Evolutionary conservation across 164 flowering plant genomes (phyloP).

Genomic region (Cinnamomum micranthum): DNA sequence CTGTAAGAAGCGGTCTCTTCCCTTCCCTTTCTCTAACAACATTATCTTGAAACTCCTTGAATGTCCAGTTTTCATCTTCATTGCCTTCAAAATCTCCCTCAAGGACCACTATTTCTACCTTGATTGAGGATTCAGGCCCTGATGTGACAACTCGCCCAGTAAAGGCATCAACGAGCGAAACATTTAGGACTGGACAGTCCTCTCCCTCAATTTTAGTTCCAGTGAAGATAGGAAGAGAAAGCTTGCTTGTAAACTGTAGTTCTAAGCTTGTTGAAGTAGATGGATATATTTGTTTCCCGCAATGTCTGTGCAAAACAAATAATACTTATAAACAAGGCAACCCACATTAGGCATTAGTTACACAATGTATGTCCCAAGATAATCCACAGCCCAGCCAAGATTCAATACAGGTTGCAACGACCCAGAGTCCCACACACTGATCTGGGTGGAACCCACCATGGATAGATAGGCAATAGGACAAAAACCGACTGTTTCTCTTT

Average conservation of each 20-base stretch:
- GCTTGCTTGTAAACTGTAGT: constrained; percentile 46
- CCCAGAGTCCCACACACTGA: background rate
- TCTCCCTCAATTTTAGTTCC: constrained; percentile 78
- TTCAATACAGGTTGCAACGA: background rate
- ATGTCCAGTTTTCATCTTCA: constrained; percentile 37
- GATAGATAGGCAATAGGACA: background rate
- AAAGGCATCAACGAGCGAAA: constrained; percentile 50
- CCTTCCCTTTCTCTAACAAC: constrained; percentile 51
- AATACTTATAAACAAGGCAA: constrained; percentile 7
- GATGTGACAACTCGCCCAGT: constrained; percentile 31
- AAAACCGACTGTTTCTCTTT: background rate
- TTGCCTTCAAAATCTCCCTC: constrained; percentile 55
- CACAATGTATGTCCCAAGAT: too few species aligned
- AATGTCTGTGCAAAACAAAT: constrained; percentile 35
- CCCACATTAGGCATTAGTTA: background rate
- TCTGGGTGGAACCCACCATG: background rate
- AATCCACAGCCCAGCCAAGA: background rate
- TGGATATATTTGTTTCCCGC: constrained; percentile 37
- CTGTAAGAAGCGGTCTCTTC: constrained; percentile 46
- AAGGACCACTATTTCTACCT: constrained; percentile 50
- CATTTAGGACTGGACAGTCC: constrained; percentile 37
- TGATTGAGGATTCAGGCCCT: constrained; percentile 38
- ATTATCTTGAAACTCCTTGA: constrained; percentile 37
- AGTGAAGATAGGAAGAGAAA: constrained; percentile 77
- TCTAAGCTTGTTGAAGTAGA: constrained; percentile 52